Evolutionary conservation across 768 basidiomycete genomes (phyloP).

Genomic region (Arthromyces matolae): DNA sequence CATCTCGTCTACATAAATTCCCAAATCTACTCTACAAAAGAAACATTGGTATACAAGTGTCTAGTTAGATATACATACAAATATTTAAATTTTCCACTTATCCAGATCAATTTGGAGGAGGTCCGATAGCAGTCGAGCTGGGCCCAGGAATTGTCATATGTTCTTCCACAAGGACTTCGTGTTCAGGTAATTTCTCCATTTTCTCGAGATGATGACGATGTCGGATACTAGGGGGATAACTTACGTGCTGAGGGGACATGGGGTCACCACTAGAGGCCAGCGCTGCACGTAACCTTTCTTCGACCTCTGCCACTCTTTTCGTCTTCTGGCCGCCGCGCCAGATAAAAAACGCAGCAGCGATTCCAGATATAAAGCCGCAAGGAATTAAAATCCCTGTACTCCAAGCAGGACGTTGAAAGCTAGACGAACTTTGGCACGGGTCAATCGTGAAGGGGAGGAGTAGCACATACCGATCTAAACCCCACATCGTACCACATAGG

Average conservation of each 20-base stretch:
- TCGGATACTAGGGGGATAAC: slow-evolving; percentile 3
- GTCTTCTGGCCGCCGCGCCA: slow-evolving; percentile 70
- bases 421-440: slow-evolving; percentile 17
- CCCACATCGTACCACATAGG: slow-evolving; percentile 80
- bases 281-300: slow-evolving; percentile 51
- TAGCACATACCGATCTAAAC: slow-evolving; percentile 52
- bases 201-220: not conserved
- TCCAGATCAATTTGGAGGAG: too few species aligned
- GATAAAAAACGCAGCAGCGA: slow-evolving; percentile 67
- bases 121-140: too few species aligned
- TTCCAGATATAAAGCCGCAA: slow-evolving; percentile 71
- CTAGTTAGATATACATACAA: too few species aligned
- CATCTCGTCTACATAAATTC: slow-evolving; percentile 16
- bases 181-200: slow-evolving; percentile 8
- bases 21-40: not conserved
- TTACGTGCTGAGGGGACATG: not conserved
- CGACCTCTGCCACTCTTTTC: slow-evolving; percentile 62
- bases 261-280: slow-evolving; percentile 20
- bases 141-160: slow-evolving; percentile 40
- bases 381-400: slow-evolving; percentile 69
- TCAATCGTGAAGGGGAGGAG: not conserved
- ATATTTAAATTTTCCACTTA: too few species aligned
- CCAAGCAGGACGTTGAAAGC: slow-evolving; percentile 67
- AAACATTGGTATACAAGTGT: not conserved
- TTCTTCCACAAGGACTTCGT: slow-evolving; percentile 32